Evolutionary conservation across 2,329 filamentous ascomycete species (phyloP).

Genomic region (Aspergillus vadensis): DNA sequence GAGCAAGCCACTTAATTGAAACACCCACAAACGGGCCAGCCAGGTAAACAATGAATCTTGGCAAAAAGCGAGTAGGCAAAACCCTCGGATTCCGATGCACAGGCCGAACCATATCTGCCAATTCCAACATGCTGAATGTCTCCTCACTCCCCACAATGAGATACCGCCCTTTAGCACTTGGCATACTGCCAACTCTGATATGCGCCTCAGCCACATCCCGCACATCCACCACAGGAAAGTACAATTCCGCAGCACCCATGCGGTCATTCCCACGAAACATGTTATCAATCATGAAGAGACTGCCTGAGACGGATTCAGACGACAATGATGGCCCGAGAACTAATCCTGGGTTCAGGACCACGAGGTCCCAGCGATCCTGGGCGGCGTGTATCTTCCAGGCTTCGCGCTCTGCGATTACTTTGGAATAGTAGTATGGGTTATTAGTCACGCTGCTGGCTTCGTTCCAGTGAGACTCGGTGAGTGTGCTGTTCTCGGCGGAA

Average conservation of each 20-base stretch:
- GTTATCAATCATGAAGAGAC: constrained; percentile 29
- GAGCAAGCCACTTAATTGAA: constrained; percentile 20
- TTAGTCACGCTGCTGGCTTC: constrained; percentile 27
- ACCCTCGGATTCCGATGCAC: constrained; percentile 6
- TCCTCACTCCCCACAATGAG: constrained; percentile 12
- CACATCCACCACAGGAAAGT: constrained; percentile 21
- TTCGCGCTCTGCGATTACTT: constrained; percentile 30
- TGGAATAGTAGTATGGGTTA: constrained; percentile 32
- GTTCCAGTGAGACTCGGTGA: constrained; percentile 28
- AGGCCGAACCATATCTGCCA: constrained; percentile 13
- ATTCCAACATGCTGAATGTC: constrained; percentile 13
- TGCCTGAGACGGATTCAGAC: constrained; percentile 26
- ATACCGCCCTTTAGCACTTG: constrained; percentile 16
- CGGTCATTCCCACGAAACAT: constrained; percentile 27
- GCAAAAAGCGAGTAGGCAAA: constrained; percentile 11
- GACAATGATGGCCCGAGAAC: constrained; percentile 28
- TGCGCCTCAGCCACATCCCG: constrained; percentile 20
- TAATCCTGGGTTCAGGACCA: constrained; percentile 29
- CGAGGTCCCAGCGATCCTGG: constrained; percentile 30
- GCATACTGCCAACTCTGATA: constrained; percentile 13
- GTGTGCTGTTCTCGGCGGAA: constrained; percentile 19
- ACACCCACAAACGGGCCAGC: constrained; percentile 23
- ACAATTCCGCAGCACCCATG: constrained; percentile 30
- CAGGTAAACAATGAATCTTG: constrained; percentile 15
- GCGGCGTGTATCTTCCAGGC: constrained; percentile 26